Evolutionary conservation across 2,329 filamentous ascomycete genomes (phyloP).

Genomic region (Colletotrichum caudatum): DNA sequence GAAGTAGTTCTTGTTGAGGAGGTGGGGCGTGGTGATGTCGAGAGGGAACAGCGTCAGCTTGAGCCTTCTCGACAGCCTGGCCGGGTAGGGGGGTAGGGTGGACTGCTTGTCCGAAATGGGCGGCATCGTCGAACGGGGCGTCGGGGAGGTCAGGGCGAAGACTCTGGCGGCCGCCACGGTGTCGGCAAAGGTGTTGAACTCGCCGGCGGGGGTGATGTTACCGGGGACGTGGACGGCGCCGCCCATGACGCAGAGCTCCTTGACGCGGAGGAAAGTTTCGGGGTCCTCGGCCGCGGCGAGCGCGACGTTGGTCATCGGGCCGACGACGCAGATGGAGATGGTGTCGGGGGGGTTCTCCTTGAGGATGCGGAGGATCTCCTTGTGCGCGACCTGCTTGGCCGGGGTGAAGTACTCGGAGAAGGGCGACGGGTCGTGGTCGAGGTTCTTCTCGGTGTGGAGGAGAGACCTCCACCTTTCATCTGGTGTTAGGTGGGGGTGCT

Average conservation of each 20-base stretch:
- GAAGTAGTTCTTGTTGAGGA: conserved; percentile 73
- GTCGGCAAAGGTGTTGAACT: conserved; percentile 97
- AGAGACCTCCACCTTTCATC: conserved; percentile 79
- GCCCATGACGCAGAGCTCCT: conserved; percentile 96
- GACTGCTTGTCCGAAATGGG: conserved; percentile 66
- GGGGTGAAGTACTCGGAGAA: conserved; percentile 77
- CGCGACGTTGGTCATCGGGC: conserved; percentile 93
- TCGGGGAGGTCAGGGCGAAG: conserved; percentile 80
- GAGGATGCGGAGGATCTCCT: conserved; percentile 90
- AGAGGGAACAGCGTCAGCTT: conserved; percentile 80
- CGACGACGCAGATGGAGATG: conserved; percentile 90
- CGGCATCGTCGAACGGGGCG: conserved; percentile 84
- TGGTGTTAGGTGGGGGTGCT: conserved; percentile 80
- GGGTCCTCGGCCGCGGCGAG: conserved; percentile 89
- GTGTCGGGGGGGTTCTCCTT: conserved; percentile 84
- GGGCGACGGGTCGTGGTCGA: conserved; percentile 48
- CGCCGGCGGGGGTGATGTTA: conserved; percentile 86
- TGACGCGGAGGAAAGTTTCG: conserved; percentile 87
- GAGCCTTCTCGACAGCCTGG: conserved; percentile 70
- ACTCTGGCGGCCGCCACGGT: conserved; percentile 80
- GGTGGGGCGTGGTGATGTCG: conserved; percentile 80
- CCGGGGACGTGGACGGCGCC: conserved; percentile 83
- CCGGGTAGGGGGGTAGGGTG: conserved; percentile 71
- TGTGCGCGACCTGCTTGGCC: conserved; percentile 78
- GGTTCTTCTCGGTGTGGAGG: conserved; percentile 61